Base-by-base conservation (phyloP, 2,329 filamentous ascomycete species). In the Alternaria arbusti region DNA sequence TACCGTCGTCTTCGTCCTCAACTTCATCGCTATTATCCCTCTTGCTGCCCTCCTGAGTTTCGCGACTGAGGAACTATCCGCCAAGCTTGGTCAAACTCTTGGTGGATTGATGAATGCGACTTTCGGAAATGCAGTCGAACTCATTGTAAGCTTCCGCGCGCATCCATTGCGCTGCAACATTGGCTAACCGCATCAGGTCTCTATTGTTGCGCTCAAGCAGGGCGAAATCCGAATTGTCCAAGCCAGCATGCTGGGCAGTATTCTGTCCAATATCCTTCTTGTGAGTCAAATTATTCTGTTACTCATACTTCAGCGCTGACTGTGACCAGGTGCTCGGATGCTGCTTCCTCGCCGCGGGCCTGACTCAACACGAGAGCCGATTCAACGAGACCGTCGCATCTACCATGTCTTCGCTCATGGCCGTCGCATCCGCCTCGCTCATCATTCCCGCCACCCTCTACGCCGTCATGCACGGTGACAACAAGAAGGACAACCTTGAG, bases 221-320 rank as follows among this genome's bases (percentile, higher is more conserved):
- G 89, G 89, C 67, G 91, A 98, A 82, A 96, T 97, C 76, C 90
- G 95, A 73, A 94, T 98, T 69, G 95, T 98, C n/a, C 96, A 98
- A 82, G 91, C 95, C 20, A 97, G 93, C 68, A 98, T 98, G 94
- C 89, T 98, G 32, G 95, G 96, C 51, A 96, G 92, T 75, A 97
- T 98, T 72, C 85, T 98, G 43, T 97, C 95, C 69, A 98, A 98
- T 81, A 90, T 97, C 68, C 86, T 98, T 8, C 88, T 98, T 22
- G 95, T 79, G 68, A 70, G 74, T 73, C 54, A 4, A 26, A 30
- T 32, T 22, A 86, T 22, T 7, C 28, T 7, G 45, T 13, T 23
- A 22, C 56, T 23, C 17, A 22, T 28, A 43, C 12, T 15, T 43
- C 54, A 20, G 9, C 25, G 82, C 93, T 64, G 63, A 84, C 85